Base-by-base conservation (phyloP, 2,329 filamentous ascomycete genomes). In the Raffaelea deltoideospora region DNA sequence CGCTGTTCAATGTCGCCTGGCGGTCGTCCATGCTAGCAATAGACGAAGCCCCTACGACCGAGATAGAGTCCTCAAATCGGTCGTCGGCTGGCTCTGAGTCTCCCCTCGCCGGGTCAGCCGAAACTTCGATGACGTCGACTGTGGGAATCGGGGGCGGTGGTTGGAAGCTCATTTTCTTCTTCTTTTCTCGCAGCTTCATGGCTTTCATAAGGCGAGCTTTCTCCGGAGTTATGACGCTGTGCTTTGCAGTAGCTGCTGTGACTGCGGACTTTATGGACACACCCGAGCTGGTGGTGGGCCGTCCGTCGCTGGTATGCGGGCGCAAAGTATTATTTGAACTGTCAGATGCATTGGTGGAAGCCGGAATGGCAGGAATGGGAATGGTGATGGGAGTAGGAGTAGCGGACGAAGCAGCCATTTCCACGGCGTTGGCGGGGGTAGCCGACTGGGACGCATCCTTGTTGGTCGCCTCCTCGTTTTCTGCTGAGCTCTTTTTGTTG, bases 191-290 rank as follows among this genome's bases (percentile, higher is more conserved):
- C 47, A 95, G 58, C 56, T 95, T 82, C 60, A 95, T 69, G 8
- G 90, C 90, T 60, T 92, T 95, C 83, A 94, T 87, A 43, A 98
- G 64, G 37, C 90, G 72, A 42, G 83, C 76, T 60, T 92, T 96
- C 55, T 98, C 90, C 1, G 84, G 83, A 1, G 84, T 85, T 49
- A 92, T 79, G 54, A 65, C 48, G 55, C 59, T 52, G 45, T 63
- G 52, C 48, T 63, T 50, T 50, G 51, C 34, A 11, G 64, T 61
- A 36, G 61, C 37, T 13, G 64, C 61, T 4, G 56, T 50, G 22
- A 58, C 52, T 23, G 54, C 44, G 27, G 60, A 55, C 41, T 62
- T 62, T 30, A 59, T 52, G 27, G 62, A 59, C 20, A 59, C 52
- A 23, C 60, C 60, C 18, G 66, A 65, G 48, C 62, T 66, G 10